These are phyloP conservation scores for Leccinum fibrillosum DNA, from an alignment of 768 basidiomycete genomes.

Conservation along the genomic window DNA sequence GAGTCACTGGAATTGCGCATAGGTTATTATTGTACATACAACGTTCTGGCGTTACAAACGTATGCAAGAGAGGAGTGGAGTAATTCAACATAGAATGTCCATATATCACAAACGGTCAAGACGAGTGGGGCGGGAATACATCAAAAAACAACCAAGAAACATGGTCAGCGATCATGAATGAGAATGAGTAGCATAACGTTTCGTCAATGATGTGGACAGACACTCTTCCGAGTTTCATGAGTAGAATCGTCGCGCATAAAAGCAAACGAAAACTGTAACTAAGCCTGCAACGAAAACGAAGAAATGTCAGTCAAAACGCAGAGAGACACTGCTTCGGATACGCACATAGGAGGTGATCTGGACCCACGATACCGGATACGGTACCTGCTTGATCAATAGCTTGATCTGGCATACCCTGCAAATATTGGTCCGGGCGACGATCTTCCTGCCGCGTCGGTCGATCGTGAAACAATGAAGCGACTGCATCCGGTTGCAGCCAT, in stretches of 20 bases:
- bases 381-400: conserved; percentile 23
- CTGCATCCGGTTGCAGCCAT: conserved; percentile 27
- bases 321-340: neutral
- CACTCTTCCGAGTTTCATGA: neutral
- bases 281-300: conserved; percentile 6
- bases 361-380: conserved; percentile 23
- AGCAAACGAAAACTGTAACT: neutral
- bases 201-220: neutral
- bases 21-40: conserved; percentile 3
- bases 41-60: neutral
- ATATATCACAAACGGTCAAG: neutral
- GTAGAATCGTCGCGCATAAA: neutral
- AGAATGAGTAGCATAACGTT: neutral
- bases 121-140: neutral
- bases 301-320: conserved; percentile 5
- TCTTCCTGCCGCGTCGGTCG: conserved; percentile 10
- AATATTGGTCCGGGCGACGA: conserved; percentile 22
- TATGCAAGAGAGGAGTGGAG: neutral
- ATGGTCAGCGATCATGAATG: neutral
- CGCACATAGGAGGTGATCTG: conserved; percentile 15
- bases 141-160: neutral
- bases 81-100: neutral
- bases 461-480: conserved; percentile 28
- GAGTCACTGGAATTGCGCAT: neutral
- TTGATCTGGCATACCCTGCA: conserved; percentile 33